These are phyloP conservation scores for Chaetomiaceae sp. DNA, from an alignment of 2,329 filamentous ascomycete species.

Conservation along the genomic window DNA sequence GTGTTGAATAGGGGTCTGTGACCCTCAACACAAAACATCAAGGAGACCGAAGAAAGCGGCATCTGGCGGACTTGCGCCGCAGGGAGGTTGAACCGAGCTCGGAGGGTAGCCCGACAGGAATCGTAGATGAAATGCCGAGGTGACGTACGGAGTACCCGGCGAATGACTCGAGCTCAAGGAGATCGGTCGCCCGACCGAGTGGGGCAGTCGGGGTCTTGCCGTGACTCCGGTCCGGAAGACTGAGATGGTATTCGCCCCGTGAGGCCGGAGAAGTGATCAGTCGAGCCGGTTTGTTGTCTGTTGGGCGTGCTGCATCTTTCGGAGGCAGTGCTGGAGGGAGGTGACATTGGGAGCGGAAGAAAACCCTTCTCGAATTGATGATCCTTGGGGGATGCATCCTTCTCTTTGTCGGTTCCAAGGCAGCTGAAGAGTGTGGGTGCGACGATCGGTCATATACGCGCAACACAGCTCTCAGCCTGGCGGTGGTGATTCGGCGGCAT, in stretches of 20 bases:
- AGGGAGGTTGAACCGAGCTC: no score
- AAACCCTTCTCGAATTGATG: no score
- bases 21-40: no score
- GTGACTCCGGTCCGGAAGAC: not conserved
- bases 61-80: no score
- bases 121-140: not conserved
- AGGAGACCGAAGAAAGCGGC: no score
- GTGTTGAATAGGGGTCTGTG: no score
- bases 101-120: not conserved
- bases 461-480: not conserved
- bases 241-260: no score
- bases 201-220: not conserved
- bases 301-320: no score
- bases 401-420: not conserved
- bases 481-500: not conserved
- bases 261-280: not conserved
- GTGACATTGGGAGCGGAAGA: not conserved
- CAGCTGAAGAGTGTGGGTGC: not conserved
- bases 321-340: no score
- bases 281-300: not conserved
- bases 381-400: not conserved
- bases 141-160: no score
- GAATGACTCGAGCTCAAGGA: not conserved
- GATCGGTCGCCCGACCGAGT: not conserved
- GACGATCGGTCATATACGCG: conserved; percentile 11